These are phyloP conservation scores for Colletotrichum cereale DNA, from an alignment of 2,329 filamentous ascomycete species.

Conservation along the genomic window DNA sequence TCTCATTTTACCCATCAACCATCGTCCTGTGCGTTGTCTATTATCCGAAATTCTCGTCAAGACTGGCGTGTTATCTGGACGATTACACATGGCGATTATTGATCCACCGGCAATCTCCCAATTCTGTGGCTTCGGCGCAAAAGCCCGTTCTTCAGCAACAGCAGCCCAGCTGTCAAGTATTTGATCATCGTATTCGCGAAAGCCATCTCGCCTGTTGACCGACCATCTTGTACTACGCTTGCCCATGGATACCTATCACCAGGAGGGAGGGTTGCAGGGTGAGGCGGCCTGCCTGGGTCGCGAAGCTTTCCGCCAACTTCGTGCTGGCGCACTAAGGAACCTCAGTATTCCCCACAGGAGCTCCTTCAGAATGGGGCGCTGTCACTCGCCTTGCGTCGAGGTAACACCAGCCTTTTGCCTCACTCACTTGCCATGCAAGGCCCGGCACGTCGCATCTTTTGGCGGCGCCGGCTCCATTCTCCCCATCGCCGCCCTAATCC, in stretches of 20 bases:
- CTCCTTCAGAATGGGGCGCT: constrained; percentile 28
- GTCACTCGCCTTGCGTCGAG: constrained; percentile 19
- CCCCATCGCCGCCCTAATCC: constrained; percentile 23
- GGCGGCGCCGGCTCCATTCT: constrained; percentile 4
- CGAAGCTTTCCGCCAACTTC: constrained; percentile 18
- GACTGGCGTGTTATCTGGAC: not conserved
- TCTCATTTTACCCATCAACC: not conserved
- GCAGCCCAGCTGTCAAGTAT: not conserved
- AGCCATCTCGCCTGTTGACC: not conserved
- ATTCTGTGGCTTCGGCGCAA: not conserved
- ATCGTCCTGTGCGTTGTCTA: not conserved
- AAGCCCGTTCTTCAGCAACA: not conserved
- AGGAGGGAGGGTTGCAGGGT: not conserved
- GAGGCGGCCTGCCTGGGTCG: constrained; percentile 26
- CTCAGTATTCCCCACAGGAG: constrained; percentile 30
- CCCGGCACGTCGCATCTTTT: constrained; percentile 16
- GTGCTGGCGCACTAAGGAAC: constrained; percentile 1
- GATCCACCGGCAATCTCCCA: constrained; percentile 27
- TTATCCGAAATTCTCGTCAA: constrained; percentile 14
- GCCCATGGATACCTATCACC: not conserved
- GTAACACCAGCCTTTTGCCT: constrained; percentile 36
- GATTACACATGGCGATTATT: not conserved
- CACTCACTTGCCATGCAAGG: constrained; percentile 16
- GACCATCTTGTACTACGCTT: not conserved
- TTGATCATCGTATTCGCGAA: not conserved